Base-by-base conservation (phyloP, 73 alveolate species). In the Paramecium pentaurelia region DNA sequence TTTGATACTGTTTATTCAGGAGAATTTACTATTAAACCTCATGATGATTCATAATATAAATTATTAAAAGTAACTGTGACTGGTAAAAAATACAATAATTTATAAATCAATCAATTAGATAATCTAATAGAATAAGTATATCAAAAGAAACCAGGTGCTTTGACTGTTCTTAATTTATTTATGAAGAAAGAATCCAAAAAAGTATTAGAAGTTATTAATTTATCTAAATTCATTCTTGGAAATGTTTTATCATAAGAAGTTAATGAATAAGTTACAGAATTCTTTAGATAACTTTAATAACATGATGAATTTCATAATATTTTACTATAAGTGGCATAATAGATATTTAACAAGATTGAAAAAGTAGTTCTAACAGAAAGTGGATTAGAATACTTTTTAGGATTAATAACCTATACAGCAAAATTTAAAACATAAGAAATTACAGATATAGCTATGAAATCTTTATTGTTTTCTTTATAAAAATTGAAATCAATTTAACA, bases 341-440 rank as follows among this genome's bases (percentile, higher is more conserved):
- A 80, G 38, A 80, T 80, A 18, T 36, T 80, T 12, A 44, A 22
- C 16, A 80, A 80, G 16, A 80, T 80, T 45, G 73, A 80, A 40
- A 80, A 80, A 80, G 11, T 80, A 27, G 73, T 80, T 5, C 9
- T 80, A 9, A 80, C 91, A 20, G 91, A 80, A 49, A 27, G 64
- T 45, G 91, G 91, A 3, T 80, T 80, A 27, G 91, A 80, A 44
- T 80, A 40, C n/a, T 80, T 80, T n/a, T 27, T 80, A 14, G 84
- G 84, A 28, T 64, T 64, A 28, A 32, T 64, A 1, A 64, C 84
- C 0, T 64, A 64, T 64, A 64, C 84, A 32, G 84, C 84, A 2
- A 64, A 64, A 64, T 64, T 64, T 34, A 64, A 64, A 28, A 16
- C 51, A 12, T 11, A 64, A 64, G 84, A 64, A 64, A 34, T 64